A percentile compares a stretch with the other conserved stretches of the same genome.
phyloP scores from a whole-genome alignment of 495 filamentous ascomycete genomes.

The Xylona heveae region DNA sequence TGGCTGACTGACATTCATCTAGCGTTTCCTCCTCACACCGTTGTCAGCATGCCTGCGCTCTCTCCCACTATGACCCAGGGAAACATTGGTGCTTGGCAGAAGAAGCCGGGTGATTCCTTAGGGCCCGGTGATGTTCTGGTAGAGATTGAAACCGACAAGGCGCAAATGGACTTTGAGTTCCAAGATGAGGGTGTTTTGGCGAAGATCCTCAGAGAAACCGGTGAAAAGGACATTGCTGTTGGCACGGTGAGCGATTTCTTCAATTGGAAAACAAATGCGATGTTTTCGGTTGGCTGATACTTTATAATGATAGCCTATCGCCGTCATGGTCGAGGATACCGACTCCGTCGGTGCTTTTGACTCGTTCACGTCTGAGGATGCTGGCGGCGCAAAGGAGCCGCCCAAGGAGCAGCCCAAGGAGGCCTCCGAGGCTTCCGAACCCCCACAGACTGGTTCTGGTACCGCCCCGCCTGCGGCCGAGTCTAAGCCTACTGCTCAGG shows the following conservation, averaged over 20 bases:
- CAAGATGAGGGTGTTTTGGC: slow-evolving; percentile 94
- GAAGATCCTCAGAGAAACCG: slow-evolving; percentile 82
- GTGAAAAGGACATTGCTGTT: slow-evolving; percentile 87
- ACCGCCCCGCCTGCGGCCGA: slow-evolving; percentile 33
- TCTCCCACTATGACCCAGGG: slow-evolving; percentile 95
- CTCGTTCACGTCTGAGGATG: slow-evolving; percentile 71
- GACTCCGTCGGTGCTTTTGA: slow-evolving; percentile 72
- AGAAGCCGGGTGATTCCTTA: slow-evolving; percentile 79
- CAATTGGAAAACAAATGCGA: slow-evolving; percentile 9
- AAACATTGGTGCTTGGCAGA: slow-evolving; percentile 96
- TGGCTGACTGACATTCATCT: slow-evolving; percentile 4
- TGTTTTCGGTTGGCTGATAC: slow-evolving; percentile 5
- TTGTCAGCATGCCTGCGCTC: slow-evolving; percentile 94
- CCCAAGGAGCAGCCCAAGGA: slow-evolving; percentile 44
- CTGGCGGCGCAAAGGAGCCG: slow-evolving; percentile 58
- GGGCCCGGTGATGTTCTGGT: slow-evolving; percentile 91
- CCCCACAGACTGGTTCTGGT: slow-evolving; percentile 27
- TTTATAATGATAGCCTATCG: slow-evolving; percentile 59
- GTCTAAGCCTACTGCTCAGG: slow-evolving; percentile 30
- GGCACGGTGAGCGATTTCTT: slow-evolving; percentile 53
- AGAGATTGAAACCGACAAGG: slow-evolving; percentile 99
- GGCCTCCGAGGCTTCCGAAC: slow-evolving; percentile 33
- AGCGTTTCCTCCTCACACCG: slow-evolving; percentile 81
- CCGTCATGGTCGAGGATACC: slow-evolving; percentile 80
- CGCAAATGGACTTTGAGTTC: slow-evolving; percentile 99